Evolutionary conservation across 2,329 filamentous ascomycete genomes (phyloP), one percentile per base, ranked within the genome.

Genomic region (Fusarium sp.): DNA sequence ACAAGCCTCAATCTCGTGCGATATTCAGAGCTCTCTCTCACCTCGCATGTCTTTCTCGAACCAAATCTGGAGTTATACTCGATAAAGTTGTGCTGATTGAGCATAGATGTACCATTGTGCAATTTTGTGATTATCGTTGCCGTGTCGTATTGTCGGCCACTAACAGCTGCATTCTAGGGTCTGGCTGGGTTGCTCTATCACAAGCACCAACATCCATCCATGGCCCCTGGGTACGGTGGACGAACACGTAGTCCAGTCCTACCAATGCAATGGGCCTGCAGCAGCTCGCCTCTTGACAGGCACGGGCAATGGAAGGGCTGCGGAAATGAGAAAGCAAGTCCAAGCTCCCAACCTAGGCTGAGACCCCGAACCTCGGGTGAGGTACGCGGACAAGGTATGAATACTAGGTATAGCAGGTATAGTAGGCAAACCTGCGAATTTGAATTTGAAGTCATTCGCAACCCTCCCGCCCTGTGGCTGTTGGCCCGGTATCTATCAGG

Each of bases 251-350:
- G 53, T 53, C 53, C 25, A 59, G 53, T 55, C 42, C 48, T 43
- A 56, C 57, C 62, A 57, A 33, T 29, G 35, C 35, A 53, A 42
- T 38, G 36, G 41, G 49, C 42, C 41, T 53, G 29, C 45, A 61
- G 51, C 56, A 29, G 27, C 31, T 66, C 45, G 45, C 53, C 39
- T 55, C 53, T 57, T 41, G 35, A 46, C 25, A 47, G 57, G 65
- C 65, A 67, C 65, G 51, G 67, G 33, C 57, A 52, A 25, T 45
- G 49, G 62, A 65, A 52, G 38, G n/a, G 43, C 52, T 46, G 45
- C 49, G 59, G 67, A 70, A 69, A 70, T 70, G 63, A 69, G 52
- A 38, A 48, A 49, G 9, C 31, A 55, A 46, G 68, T 63, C 61
- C 57, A 68, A 65, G 68, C 68, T 70, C 58, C 35, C 17, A 37